Evolutionary conservation across 805 yeast genomes (phyloP), one percentile per base, ranked within the genome.

Genomic region (Millerago galiae): DNA sequence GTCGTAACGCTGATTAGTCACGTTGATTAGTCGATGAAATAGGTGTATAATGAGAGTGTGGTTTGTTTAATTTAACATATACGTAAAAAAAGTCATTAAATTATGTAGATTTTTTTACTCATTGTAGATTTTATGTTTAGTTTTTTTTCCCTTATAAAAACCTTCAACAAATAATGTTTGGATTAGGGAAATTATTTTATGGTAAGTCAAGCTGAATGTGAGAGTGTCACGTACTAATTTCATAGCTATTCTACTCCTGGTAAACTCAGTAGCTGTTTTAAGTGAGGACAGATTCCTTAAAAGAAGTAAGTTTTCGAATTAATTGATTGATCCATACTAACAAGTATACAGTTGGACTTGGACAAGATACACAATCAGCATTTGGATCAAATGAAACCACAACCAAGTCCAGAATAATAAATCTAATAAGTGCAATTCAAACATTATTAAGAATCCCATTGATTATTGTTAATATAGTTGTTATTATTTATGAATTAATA

Each of bases 261-360:
- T 83, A 37, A 85, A 85, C 59, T 77, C 91, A 0, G 74, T 85
- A 25, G 93, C 93, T 0, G 81, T 85, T 29, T 71, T 85, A 40
- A 83, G 83, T 58, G 95, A 85, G 53, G 93, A 85, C 54, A 66
- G 95, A 45, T 85, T 85, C 54, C 67, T 85, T 45, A 79, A 80
- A 53, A 68, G 95, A 63, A 75, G 73, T 68, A 56, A 43, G 72
- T 60, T 21, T 11, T 5, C 13, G 13, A 6, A 10, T 9, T 6
- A 12, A 27, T 27, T 27, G 12, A n/a, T 5, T 29, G 15, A 16
- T 8, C 9, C 11, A 21, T 35, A 40, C 48, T 29, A 14, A 28
- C 11, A 14, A 14, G 18, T 50, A 46, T 47, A 8, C 14, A 50
- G 76, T 77, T 34, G 80, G 79, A 14, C 65, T 76, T 52, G 65